Percentiles rank a stretch among this genome's conserved stretches.
phyloP scores from a whole-genome alignment of 345 rosid species.

The Sonneratia alba region DNA sequence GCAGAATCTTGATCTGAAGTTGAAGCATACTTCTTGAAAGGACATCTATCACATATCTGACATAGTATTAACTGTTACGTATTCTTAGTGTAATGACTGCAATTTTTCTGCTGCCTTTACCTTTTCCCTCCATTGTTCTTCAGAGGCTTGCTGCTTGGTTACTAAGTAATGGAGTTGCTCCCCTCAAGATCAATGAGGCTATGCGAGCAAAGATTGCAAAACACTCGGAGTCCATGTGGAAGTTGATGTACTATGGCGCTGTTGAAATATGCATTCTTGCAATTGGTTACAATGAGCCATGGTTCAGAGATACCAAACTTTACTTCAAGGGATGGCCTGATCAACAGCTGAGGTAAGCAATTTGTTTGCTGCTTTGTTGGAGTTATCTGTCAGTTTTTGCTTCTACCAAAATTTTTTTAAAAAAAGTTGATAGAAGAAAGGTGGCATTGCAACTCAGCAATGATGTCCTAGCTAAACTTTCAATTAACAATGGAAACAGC shows the following conservation, averaged over 20 bases:
- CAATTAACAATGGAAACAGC: neutral
- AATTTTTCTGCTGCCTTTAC: neutral
- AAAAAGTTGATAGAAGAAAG: too few species aligned
- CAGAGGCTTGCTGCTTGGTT: constrained; percentile 68
- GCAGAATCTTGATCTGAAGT: neutral
- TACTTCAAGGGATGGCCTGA: constrained; percentile 79
- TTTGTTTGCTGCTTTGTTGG: neutral
- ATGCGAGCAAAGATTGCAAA: constrained; percentile 45
- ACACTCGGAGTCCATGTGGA: constrained; percentile 91
- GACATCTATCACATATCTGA: neutral
- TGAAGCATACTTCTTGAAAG: neutral
- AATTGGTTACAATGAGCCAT: constrained; percentile 47
- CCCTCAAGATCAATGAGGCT: constrained; percentile 41
- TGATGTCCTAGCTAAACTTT: neutral
- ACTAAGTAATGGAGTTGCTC: constrained; percentile 24
- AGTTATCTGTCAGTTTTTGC: too few species aligned
- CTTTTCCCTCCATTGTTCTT: neutral
- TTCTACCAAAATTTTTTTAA: too few species aligned
- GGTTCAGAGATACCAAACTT: constrained; percentile 54
- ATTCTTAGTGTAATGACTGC: too few species aligned
- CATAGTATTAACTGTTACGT: neutral
- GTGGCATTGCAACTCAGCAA: too few species aligned
- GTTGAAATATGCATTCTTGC: constrained; percentile 56
- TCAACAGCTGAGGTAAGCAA: constrained; percentile 77
- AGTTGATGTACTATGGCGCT: constrained; percentile 54